Evolutionary conservation across 495 filamentous ascomycete species (phyloP).

Genomic region (Neurospora terricola): DNA sequence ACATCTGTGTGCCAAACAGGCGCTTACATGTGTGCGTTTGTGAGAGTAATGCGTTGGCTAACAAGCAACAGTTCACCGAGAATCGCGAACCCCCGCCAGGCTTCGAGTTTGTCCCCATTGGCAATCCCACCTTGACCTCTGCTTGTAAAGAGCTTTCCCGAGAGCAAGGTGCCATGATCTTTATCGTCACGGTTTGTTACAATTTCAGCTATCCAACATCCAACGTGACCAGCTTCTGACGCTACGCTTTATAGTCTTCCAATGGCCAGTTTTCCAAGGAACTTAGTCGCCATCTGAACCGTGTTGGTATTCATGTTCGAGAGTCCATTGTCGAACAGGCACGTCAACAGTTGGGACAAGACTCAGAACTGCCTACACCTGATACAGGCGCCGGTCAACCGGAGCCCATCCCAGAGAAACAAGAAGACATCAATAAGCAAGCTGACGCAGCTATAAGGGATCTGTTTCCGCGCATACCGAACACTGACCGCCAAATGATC

Average conservation of each 20-base stretch:
- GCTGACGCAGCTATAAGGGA: slow-evolving; percentile 67
- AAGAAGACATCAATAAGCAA: slow-evolving; percentile 60
- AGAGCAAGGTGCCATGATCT: slow-evolving; percentile 54
- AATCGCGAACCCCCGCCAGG: slow-evolving; percentile 51
- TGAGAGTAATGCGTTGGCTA: slow-evolving; percentile 8
- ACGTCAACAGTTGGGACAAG: slow-evolving; percentile 18
- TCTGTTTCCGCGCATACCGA: slow-evolving; percentile 77
- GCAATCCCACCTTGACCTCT: slow-evolving; percentile 63
- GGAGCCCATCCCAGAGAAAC: slow-evolving; percentile 44
- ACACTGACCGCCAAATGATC: slow-evolving; percentile 65
- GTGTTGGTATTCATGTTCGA: slow-evolving; percentile 71
- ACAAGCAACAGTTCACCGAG: slow-evolving; percentile 33
- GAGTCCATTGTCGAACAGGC: slow-evolving; percentile 41
- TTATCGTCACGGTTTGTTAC: slow-evolving; percentile 66
- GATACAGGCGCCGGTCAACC: slow-evolving; percentile 20
- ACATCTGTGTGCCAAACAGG: background rate
- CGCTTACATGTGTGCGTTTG: background rate
- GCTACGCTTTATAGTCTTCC: slow-evolving; percentile 4
- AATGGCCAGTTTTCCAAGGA: slow-evolving; percentile 2
- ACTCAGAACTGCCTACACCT: slow-evolving; percentile 8
- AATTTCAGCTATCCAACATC: background rate
- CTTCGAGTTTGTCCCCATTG: slow-evolving; percentile 75
- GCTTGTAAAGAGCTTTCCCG: slow-evolving; percentile 74
- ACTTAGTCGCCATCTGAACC: slow-evolving; percentile 47
- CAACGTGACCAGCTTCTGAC: slow-evolving; percentile 3